Evolutionary conservation across 2,329 filamentous ascomycete genomes (phyloP), one percentile per base, ranked within the genome.

Genomic region (Pseudogymnoascus sp.): DNA sequence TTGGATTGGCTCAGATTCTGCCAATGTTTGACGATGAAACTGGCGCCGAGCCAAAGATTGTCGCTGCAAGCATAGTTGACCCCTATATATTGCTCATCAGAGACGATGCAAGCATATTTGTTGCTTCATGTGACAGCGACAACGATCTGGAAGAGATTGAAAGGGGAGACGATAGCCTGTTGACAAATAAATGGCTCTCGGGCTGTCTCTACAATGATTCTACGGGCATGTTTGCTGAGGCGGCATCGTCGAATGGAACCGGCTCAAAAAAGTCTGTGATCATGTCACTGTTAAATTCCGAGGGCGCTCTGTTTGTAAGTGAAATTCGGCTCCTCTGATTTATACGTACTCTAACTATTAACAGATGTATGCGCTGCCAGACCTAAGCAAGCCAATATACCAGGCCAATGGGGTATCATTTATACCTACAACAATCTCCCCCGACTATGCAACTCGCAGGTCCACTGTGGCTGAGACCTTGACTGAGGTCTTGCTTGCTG

Each of bases 11-110:
- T 54, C 93, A 97, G 71, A 97, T 99, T 63, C 83, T 97, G 60
- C 91, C 93, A 0, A 91, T 97, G 83, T 84, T 91, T 66, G 95
- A 97, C 70, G 95, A 96, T 70, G 90, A 95, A 67, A 93, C 88
- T 0, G 92, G 89, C 11, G 87, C 84, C 18, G 91, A 96, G 70
- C 87, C 91, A 4, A 83, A 87, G 62, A 88, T 95, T 45, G 78
- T 92, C 54, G 89, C 86, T 70, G 89, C 90, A 39, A 96, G 90
- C 72, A 93, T 97, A 69, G 85, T 85, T 18, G 93, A 97, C 69
- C 91, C 91, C 0, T 97, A 92, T 71, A 76, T 99, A 11, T 78
- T 96, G 1, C 82, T 97, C 12, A 78, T 96, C 18, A 84, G 91
- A 64, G 91, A 96, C 67, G 92, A 99, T 73, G 86, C 85, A 5